Conservation (phyloP, 306 rosid genomes). For the Spatholobus suberectus region DNA sequence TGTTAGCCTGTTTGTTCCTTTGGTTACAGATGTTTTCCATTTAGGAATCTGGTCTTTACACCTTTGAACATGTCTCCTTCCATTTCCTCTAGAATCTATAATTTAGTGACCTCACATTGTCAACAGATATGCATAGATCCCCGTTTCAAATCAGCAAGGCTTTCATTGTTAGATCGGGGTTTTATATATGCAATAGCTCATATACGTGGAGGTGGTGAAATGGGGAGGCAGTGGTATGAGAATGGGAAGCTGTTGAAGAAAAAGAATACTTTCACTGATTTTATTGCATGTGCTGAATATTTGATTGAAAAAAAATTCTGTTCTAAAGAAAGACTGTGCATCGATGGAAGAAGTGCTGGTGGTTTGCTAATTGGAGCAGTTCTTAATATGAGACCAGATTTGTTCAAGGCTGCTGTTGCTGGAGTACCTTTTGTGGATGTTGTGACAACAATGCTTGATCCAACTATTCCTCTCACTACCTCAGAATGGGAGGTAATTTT, state of each 20-base stretch:
- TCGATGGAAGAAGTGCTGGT: constrained; percentile 94
- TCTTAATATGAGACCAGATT: constrained; percentile 96
- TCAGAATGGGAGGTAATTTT: constrained; percentile 93
- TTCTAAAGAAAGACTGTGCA: constrained; percentile 77
- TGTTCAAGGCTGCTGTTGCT: constrained; percentile 90
- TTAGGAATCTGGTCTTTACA: constrained; percentile 23
- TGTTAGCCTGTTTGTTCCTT: constrained; percentile 26
- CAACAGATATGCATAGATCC: constrained; percentile 80
- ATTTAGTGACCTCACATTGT: constrained; percentile 34
- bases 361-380: constrained; percentile 96
- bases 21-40: constrained; percentile 20
- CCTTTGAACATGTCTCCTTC: not conserved
- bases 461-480: constrained; percentile 96
- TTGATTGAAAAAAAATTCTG: constrained; percentile 76
- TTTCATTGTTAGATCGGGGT: constrained; percentile 90
- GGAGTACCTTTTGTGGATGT: constrained; percentile 99
- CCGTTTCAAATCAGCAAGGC: constrained; percentile 74
- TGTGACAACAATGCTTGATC: constrained; percentile 96
- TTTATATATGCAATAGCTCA: constrained; percentile 91
- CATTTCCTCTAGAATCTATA: constrained; percentile 14
- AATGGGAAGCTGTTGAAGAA: constrained; percentile 89
- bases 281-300: constrained; percentile 89
- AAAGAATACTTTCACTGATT: constrained; percentile 90
- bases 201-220: constrained; percentile 96
- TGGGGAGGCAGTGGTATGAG: constrained; percentile 99